Conservation (phyloP, 1,284 basidiomycete species). For the Apiotrichum siamense region DNA sequence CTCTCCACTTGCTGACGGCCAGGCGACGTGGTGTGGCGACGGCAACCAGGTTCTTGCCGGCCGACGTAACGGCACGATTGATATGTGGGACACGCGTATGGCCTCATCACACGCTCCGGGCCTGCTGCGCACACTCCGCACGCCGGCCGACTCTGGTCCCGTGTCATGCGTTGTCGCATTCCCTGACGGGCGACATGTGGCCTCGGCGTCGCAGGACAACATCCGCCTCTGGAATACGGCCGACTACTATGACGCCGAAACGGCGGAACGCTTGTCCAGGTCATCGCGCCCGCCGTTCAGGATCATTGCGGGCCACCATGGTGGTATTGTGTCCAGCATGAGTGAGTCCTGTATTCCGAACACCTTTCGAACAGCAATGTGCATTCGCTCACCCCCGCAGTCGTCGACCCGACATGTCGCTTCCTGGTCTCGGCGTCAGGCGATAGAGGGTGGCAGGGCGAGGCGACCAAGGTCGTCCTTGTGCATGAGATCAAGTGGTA, state of each 20-base stretch:
- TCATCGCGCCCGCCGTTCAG: slow-evolving; percentile 66
- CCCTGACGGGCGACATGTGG: slow-evolving; percentile 83
- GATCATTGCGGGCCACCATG: slow-evolving; percentile 94
- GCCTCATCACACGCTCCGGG: slow-evolving; percentile 58
- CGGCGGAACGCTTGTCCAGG: slow-evolving; percentile 51
- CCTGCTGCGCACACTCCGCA: slow-evolving; percentile 71
- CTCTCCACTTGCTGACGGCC: neutral
- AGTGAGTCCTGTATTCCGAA: slow-evolving; percentile 52
- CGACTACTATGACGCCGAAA: slow-evolving; percentile 63
- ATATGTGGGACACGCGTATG: slow-evolving; percentile 87
- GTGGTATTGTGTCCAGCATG: slow-evolving; percentile 85
- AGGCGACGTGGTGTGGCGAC: slow-evolving; percentile 92
- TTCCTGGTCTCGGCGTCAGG: slow-evolving; percentile 90
- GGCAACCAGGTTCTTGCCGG: slow-evolving; percentile 87
- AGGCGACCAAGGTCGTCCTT: slow-evolving; percentile 79
- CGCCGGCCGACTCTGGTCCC: slow-evolving; percentile 82
- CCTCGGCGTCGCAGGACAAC: slow-evolving; percentile 87
- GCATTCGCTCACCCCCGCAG: slow-evolving; percentile 48
- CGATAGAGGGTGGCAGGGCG: slow-evolving; percentile 87
- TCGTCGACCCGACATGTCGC: slow-evolving; percentile 74
- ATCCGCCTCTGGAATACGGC: slow-evolving; percentile 88
- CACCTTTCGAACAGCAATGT: neutral
- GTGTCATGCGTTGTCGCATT: slow-evolving; percentile 85
- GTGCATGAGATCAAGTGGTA: slow-evolving; percentile 74
- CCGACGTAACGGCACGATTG: slow-evolving; percentile 80